Percentiles rank a stretch among this genome's conserved stretches.
Evolutionary conservation across 176 grass and related monocot species (phyloP).

Genomic region (Saccharum officinarum): DNA sequence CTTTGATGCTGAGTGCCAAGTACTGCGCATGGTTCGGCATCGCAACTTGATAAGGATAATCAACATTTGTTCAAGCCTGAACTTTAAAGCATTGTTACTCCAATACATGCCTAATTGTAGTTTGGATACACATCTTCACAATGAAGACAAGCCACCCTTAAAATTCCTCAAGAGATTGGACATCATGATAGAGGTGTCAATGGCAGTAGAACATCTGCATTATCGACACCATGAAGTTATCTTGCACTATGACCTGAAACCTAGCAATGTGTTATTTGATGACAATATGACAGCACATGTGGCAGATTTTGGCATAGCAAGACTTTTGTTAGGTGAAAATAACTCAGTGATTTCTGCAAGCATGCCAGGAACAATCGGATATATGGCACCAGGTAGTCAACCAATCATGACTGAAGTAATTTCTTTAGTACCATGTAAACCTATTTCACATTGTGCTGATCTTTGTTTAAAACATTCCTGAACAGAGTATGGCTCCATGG

Average conservation of each 20-base stretch:
- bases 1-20: neutral
- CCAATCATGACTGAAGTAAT: neutral
- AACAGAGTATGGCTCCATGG: neutral
- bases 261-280: slow-evolving; percentile 1
- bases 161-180: neutral
- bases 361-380: neutral
- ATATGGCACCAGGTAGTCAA: neutral
- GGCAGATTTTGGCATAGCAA: neutral
- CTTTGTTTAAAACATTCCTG: neutral
- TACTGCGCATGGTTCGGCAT: neutral
- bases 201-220: neutral
- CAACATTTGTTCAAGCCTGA: neutral
- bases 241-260: neutral
- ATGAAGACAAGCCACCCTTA: too few relatives aligned
- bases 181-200: neutral
- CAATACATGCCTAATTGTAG: neutral
- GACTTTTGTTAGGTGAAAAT: neutral
- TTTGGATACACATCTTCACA: neutral
- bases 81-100: neutral
- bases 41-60: slow-evolving; percentile 2
- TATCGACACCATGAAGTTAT: neutral
- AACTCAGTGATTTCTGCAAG: neutral
- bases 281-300: neutral
- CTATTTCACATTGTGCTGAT: neutral
- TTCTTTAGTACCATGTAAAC: neutral